Conservation (phyloP, 2,329 filamentous ascomycete genomes). For the Xenosphaeropsis pyriputrescens region DNA sequence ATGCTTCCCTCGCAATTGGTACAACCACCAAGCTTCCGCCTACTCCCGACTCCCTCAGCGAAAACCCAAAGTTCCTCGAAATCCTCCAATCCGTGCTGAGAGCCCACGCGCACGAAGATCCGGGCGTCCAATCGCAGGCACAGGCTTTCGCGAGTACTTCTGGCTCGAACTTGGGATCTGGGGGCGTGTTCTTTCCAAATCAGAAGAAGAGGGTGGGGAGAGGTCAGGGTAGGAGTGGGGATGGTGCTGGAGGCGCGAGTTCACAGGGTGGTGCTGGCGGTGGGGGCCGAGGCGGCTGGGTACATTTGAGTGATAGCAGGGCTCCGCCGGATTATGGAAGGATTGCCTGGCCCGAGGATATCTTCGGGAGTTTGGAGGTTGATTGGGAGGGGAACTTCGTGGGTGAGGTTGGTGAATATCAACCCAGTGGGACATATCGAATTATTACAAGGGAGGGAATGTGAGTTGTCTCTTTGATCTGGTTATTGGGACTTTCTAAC, state of each 20-base stretch:
- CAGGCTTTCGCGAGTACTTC: slow-evolving; percentile 44
- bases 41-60: slow-evolving; percentile 41
- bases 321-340: slow-evolving; percentile 53
- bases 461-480: slow-evolving; percentile 28
- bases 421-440: slow-evolving; percentile 47
- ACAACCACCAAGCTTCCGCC: slow-evolving; percentile 42
- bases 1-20: slow-evolving; percentile 38
- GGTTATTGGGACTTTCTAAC: slow-evolving; percentile 7
- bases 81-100: slow-evolving; percentile 42
- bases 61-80: slow-evolving; percentile 42
- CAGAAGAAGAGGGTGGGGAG: slow-evolving; percentile 11
- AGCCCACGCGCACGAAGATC: slow-evolving; percentile 40
- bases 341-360: slow-evolving; percentile 57
- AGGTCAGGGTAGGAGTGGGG: slow-evolving; percentile 23
- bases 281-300: slow-evolving; percentile 43
- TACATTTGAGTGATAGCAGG: slow-evolving; percentile 49
- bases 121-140: slow-evolving; percentile 38
- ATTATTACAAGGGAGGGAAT: slow-evolving; percentile 52
- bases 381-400: slow-evolving; percentile 40
- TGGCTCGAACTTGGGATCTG: slow-evolving; percentile 34
- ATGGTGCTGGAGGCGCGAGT: slow-evolving; percentile 31
- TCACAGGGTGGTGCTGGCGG: slow-evolving; percentile 45
- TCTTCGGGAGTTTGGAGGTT: slow-evolving; percentile 53
- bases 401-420: slow-evolving; percentile 22
- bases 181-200: slow-evolving; percentile 33